Conservation (phyloP, 345 rosid species). For the Salix brachista region DNA sequence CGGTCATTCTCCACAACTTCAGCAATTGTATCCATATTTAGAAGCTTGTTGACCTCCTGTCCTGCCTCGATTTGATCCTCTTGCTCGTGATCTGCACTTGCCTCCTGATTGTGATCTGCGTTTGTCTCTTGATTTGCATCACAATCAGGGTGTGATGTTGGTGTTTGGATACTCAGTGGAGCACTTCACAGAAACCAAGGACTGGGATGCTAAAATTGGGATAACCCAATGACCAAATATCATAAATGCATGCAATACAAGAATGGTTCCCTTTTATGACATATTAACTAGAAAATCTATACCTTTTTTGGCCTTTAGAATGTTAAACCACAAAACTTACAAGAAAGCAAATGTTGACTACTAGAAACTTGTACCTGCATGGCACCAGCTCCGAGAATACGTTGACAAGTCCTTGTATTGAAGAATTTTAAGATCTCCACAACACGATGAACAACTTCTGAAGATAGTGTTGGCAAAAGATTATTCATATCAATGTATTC, state of each 20-base stretch:
- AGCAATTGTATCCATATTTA: too few relatives aligned
- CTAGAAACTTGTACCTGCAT: constrained; percentile 66
- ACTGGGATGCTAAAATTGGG: neutral
- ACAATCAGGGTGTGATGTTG: neutral
- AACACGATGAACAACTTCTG: constrained; percentile 88
- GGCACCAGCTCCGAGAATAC: constrained; percentile 98
- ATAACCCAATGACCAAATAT: neutral
- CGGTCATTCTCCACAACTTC: too few relatives aligned
- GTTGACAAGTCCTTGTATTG: constrained; percentile 95
- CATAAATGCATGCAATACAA: neutral
- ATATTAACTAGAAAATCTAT: neutral
- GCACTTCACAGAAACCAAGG: neutral
- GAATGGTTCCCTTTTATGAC: neutral
- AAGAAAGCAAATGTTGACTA: neutral
- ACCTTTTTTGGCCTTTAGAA: neutral
- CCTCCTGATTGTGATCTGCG: too few relatives aligned
- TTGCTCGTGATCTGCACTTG: too few relatives aligned
- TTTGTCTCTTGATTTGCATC: too few relatives aligned
- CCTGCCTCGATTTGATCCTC: too few relatives aligned
- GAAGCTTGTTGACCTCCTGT: too few relatives aligned
- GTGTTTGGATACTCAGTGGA: neutral
- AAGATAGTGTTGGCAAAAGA: constrained; percentile 73
- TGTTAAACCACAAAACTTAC: neutral
- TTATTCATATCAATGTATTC: constrained; percentile 93
- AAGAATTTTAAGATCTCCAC: constrained; percentile 88